Conservation (phyloP, 2,329 filamentous ascomycete genomes). For the Pseudocercospora cruenta region DNA sequence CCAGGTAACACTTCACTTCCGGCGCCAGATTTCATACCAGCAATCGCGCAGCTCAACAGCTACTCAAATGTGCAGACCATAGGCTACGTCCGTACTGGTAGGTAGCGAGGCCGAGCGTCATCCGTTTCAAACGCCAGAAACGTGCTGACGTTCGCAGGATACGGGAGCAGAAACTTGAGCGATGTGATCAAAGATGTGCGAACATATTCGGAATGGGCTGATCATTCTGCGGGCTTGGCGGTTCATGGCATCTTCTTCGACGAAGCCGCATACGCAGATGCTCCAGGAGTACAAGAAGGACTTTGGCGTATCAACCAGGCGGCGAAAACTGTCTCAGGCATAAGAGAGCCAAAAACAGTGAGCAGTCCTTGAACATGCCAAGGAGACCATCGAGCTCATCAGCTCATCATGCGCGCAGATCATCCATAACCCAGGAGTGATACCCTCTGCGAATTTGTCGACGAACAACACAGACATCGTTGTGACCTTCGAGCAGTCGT, state of each 20-base stretch:
- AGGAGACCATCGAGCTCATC: neutral
- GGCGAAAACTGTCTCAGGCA: conserved; percentile 24
- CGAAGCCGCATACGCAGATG: conserved; percentile 28
- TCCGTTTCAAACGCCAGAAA: conserved; percentile 5
- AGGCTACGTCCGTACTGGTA: conserved; percentile 31
- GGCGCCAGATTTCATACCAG: conserved; percentile 26
- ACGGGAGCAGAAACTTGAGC: conserved; percentile 23
- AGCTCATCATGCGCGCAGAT: conserved; percentile 14
- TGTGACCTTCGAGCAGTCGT: conserved; percentile 30
- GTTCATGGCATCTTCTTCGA: conserved; percentile 38
- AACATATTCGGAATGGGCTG: conserved; percentile 31
- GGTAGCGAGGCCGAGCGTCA: neutral
- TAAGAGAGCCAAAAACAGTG: conserved; percentile 21
- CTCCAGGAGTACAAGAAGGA: conserved; percentile 14
- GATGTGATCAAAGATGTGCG: conserved; percentile 28
- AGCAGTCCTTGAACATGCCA: neutral
- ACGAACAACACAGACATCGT: conserved; percentile 27
- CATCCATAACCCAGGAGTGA: conserved; percentile 30
- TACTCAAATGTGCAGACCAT: conserved; percentile 33
- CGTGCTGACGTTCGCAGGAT: conserved; percentile 15
- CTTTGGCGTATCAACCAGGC: conserved; percentile 22
- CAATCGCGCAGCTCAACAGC: conserved; percentile 31
- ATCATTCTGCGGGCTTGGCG: conserved; percentile 24
- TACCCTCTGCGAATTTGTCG: conserved; percentile 23
- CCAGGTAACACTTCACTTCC: conserved; percentile 24